phyloP scores from a whole-genome alignment of 345 rosid species.

The Brassica rapa region DNA sequence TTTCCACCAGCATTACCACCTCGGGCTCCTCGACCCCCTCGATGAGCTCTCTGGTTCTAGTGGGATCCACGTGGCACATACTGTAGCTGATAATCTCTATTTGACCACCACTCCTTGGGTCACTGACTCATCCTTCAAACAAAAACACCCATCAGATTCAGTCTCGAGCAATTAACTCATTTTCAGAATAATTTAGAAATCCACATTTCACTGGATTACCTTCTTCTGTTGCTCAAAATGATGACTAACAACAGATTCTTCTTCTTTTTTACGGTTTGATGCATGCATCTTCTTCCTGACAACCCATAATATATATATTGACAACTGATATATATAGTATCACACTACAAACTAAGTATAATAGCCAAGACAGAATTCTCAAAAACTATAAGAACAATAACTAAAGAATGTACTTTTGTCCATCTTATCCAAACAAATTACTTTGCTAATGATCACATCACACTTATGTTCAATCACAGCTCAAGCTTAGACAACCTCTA shows the following conservation, averaged over 20 bases:
- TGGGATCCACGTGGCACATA: slow-evolving; percentile 53
- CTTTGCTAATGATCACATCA: too few species aligned
- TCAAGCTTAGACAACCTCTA: too few species aligned
- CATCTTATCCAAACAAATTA: too few species aligned
- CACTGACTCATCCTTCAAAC: slow-evolving; percentile 52
- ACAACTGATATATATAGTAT: too few species aligned
- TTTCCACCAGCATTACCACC: slow-evolving; percentile 39
- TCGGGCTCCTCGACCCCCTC: slow-evolving; percentile 38
- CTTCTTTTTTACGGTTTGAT: slow-evolving; percentile 37
- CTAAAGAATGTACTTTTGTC: too few species aligned
- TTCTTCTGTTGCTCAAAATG: slow-evolving; percentile 48
- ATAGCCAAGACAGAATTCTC: too few species aligned
- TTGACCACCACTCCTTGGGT: slow-evolving; percentile 47
- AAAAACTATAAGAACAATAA: too few species aligned
- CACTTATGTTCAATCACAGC: too few species aligned
- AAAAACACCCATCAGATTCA: background rate
- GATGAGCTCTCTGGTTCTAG: slow-evolving; percentile 65
- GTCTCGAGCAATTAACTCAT: background rate
- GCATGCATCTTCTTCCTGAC: slow-evolving; percentile 49
- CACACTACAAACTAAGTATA: too few species aligned
- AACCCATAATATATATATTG: too few species aligned
- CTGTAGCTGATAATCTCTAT: slow-evolving; percentile 43
- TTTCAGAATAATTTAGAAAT: background rate
- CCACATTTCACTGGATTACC: slow-evolving; percentile 31
- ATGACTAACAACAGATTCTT: slow-evolving; percentile 44